Conservation (phyloP, 73 alveolate genomes). For the Paramecium caudatum region DNA sequence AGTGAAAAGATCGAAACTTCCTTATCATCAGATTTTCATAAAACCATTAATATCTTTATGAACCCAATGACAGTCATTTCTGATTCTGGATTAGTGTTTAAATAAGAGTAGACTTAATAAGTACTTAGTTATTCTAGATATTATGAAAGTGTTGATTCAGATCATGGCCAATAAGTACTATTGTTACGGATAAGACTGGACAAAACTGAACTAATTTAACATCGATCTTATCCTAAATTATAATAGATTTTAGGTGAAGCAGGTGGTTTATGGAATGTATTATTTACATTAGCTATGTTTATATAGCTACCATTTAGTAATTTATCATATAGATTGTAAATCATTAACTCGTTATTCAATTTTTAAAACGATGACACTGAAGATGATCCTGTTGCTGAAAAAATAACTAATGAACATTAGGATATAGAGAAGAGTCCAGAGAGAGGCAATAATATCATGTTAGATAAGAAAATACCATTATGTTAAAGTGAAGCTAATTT, state of each 20-base stretch:
- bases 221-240: constrained; percentile 32
- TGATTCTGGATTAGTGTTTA: constrained; percentile 20
- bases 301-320: constrained; percentile 48
- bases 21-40: not conserved
- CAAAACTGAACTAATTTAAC: constrained; percentile 23
- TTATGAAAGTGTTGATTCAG: not conserved
- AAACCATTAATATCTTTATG: constrained; percentile 33
- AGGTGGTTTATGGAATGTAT: constrained; percentile 64
- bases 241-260: not conserved
- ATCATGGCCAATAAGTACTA: not conserved
- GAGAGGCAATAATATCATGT: not conserved
- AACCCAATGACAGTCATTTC: constrained; percentile 25
- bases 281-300: constrained; percentile 24
- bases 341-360: constrained; percentile 43
- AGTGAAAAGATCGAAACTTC: not conserved
- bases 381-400: not conserved
- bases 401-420: not conserved
- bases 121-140: not conserved
- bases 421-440: not conserved
- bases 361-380: not conserved
- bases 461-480: constrained; percentile 28
- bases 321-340: constrained; percentile 32
- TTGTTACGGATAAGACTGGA: not conserved
- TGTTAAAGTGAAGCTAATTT: constrained; percentile 17
- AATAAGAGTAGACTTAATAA: not conserved